Base-by-base conservation (phyloP, 2,329 filamentous ascomycete species). In the Aureobasidium sp. region DNA sequence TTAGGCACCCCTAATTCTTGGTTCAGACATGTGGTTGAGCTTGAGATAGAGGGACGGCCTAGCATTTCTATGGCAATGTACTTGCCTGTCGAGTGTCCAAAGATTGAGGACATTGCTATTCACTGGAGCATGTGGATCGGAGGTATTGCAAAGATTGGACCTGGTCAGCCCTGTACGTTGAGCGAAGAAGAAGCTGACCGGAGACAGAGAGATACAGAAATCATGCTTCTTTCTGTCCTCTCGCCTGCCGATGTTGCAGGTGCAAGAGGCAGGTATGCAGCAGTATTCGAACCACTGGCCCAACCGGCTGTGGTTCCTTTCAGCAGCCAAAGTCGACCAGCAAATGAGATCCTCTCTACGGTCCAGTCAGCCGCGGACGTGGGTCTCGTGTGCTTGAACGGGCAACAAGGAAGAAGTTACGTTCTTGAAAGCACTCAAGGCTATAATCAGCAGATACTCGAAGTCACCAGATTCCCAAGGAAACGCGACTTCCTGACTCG, bases 401-500 rank as follows among this genome's bases (percentile, higher is more conserved):
- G 58, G 9, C 63, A 65, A 27, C 13, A 37, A 13, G 63, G 62
- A 11, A 60, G 65, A 29, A 49, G 62, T 4, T 67, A 64, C 47
- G 47, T 69, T 11, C 47, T 68, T 9, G 49, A 64, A 23, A 55
- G 37, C 17, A 40, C 61, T 13, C 51, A 17, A 50, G 60, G 17
- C 37, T 49, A 29, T 47, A 31, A 9, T 19, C 53, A 57, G 37
- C 21, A 57, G n/a, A 57, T 17, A 3, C 17, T 62, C 15, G 19
- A 57, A 33, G 60, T 59, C 37, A 62, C 25, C 19, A 76, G 70
- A 43, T 82, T 82, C 69, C 79, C 83, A 0, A 80, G 77, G 60
- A 77, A 83, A 45, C 74, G 75, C 3, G 84, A 88, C 66, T 84
- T 86, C 51, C 75, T 89, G 5, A 83, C 85, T 63, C 70, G 21